These are phyloP conservation scores for Lepiota venenata DNA, from an alignment of 768 basidiomycete genomes.

Conservation along the genomic window DNA sequence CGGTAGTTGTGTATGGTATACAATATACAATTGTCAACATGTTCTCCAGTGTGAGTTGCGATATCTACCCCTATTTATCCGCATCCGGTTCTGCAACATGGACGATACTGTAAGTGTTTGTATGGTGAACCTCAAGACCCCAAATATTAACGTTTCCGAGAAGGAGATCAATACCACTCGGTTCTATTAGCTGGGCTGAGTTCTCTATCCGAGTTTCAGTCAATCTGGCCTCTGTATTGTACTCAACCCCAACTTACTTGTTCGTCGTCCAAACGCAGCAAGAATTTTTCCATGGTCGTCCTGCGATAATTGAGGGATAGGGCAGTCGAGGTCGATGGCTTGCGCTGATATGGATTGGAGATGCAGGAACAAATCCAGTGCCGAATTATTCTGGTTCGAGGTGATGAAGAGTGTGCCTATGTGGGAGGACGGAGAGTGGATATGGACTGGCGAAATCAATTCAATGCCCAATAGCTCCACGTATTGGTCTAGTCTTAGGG, in stretches of 20 bases:
- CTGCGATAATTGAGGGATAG: background rate
- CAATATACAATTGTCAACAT: no score
- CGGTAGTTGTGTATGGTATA: no score
- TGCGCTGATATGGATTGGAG: background rate
- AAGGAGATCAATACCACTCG: background rate
- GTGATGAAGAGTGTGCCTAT: background rate
- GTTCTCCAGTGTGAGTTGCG: background rate
- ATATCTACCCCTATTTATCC: constrained; percentile 8
- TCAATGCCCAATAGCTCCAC: background rate
- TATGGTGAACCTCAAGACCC: background rate
- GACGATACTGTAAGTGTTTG: background rate
- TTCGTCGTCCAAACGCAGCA: background rate
- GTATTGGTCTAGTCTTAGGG: background rate
- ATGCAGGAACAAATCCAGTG: background rate
- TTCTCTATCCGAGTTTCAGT: no score
- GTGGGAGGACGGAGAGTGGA: background rate
- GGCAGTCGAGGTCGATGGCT: background rate
- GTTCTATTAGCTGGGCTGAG: background rate
- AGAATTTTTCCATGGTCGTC: background rate
- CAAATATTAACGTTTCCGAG: background rate
- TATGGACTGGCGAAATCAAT: background rate
- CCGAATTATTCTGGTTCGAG: background rate
- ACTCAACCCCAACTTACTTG: background rate
- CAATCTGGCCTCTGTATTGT: background rate
- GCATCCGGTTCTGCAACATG: background rate